phyloP scores from a whole-genome alignment of 345 rosid genomes.

The Lagerstroemia speciosa region DNA sequence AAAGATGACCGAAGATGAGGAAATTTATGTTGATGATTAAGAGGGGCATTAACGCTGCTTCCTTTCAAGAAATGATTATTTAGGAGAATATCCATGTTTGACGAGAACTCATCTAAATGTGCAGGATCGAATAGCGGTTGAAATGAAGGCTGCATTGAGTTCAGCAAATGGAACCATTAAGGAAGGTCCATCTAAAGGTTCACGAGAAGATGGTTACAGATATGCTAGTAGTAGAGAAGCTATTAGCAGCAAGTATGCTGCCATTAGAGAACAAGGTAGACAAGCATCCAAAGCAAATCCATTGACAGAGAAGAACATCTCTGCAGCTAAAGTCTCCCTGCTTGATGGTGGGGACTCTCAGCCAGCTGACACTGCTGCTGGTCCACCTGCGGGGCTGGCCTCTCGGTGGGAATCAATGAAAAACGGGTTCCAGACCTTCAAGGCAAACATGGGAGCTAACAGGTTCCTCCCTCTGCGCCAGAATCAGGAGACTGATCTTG shows the following conservation, averaged over 20 bases:
- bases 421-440: slow-evolving; percentile 71
- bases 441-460: slow-evolving; percentile 62
- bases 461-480: slow-evolving; percentile 63
- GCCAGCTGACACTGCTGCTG: slow-evolving; percentile 22
- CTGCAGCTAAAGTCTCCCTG: slow-evolving; percentile 74
- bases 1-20: neutral
- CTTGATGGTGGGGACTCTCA: slow-evolving; percentile 38
- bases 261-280: slow-evolving; percentile 67
- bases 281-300: slow-evolving; percentile 37
- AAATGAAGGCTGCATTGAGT: slow-evolving; percentile 50
- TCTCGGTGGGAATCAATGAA: slow-evolving; percentile 85
- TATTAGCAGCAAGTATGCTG: slow-evolving; percentile 76
- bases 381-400: slow-evolving; percentile 46
- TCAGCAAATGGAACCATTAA: slow-evolving; percentile 24
- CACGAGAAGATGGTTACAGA: slow-evolving; percentile 53
- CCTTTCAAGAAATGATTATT: neutral
- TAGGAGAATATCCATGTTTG: neutral
- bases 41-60: neutral
- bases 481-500: slow-evolving; percentile 30
- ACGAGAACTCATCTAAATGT: slow-evolving; percentile 6
- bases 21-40: too few relatives aligned
- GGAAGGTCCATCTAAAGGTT: slow-evolving; percentile 35
- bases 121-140: slow-evolving; percentile 59
- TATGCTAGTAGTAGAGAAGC: slow-evolving; percentile 70
- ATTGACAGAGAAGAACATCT: slow-evolving; percentile 36